Base-by-base conservation (phyloP, 2,329 filamentous ascomycete species). In the Aspergillus sp. region DNA sequence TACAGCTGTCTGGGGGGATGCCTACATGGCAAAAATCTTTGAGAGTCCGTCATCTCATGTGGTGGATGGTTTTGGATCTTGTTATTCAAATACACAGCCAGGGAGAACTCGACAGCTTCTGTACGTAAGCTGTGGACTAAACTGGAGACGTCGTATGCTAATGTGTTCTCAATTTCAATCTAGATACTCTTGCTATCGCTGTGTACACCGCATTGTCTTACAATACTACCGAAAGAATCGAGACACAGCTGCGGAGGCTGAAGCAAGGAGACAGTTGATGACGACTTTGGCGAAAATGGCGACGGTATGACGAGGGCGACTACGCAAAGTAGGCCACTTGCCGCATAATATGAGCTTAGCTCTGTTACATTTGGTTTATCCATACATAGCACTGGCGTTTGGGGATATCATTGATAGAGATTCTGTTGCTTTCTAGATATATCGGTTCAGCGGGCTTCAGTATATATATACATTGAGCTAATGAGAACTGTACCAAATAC, bases 1-100 rank as follows among this genome's bases (percentile, higher is more conserved):
- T 8, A 79, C 76, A 52, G 78, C 80, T 13, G 65, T 85, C 3
- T 85, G 83, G 82, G 83, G 83, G 1, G 83, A 86, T 67, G 71
- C 80, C 9, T 73, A 81, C 58, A 78, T 85, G 76, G 79, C 76
- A 7, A 80, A 81, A 55, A 77, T 81, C 22, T 81, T 81, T 53
- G 76, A 73, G 30, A 59, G 65, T 22, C 68, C 73, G 20, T 73
- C 70, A 2, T 44, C 67, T n/a, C 68, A 73, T 12, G 64, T 75
- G 30, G 58, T 75, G 18, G 68, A 74, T 32, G 75, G 73, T 3
- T 76, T 71, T 56, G 74, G 71, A 36, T 62, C 67, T 11, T 54
- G 61, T 39, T 50, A 47, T 12, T 60, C 64, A 18, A 65, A 67
- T 41, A 64, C 53, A 8, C 58, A 67, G 43, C 62, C 60, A 26